Evolutionary conservation across 495 filamentous ascomycete species (phyloP), one percentile per base, ranked within the genome.

Genomic region (Lineolata rhizophorae): DNA sequence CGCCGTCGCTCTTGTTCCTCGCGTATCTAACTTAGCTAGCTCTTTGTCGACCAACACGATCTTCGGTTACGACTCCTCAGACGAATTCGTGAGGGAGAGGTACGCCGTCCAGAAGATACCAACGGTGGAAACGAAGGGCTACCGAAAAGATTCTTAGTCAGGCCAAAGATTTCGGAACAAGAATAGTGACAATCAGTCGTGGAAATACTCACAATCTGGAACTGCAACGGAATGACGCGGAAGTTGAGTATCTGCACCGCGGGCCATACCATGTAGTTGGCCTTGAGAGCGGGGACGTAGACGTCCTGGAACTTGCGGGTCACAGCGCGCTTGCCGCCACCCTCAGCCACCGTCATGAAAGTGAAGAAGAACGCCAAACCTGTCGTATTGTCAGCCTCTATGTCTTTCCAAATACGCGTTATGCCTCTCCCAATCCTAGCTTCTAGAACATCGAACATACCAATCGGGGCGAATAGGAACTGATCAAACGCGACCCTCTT

Each of bases 41-140:
- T n/a, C n/a, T n/a, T n/a, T n/a, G n/a, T n/a, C n/a, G n/a, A n/a
- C n/a, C n/a, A n/a, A n/a, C n/a, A n/a, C n/a, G n/a, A n/a, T n/a
- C n/a, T n/a, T n/a, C n/a, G n/a, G n/a, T n/a, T 39, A 50, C 35
- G 41, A 30, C 31, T 91, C 74, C 31, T 85, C 82, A 0, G 84
- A 56, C 17, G 84, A 76, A 50, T 95, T 99, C 34, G 79, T 87
- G 3, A 99, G 64, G 0, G 84, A 94, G 17, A 99, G 68, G 50
- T 94, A 99, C 15, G 82, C 84, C n/a, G 90, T 99, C 90, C 90
- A 99, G 29, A 82, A 83, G 42, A 99, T 94, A 63, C 90, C 90
- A 35, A 99, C 57, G 17, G 78, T 85, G 3, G 84, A 93, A 9
- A 94, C 90, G 48, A 99, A 94, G 2, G 90, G 90, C 87, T 95